Base-by-base conservation (phyloP, 805 yeast species). In the Monosporozyma solicola region DNA sequence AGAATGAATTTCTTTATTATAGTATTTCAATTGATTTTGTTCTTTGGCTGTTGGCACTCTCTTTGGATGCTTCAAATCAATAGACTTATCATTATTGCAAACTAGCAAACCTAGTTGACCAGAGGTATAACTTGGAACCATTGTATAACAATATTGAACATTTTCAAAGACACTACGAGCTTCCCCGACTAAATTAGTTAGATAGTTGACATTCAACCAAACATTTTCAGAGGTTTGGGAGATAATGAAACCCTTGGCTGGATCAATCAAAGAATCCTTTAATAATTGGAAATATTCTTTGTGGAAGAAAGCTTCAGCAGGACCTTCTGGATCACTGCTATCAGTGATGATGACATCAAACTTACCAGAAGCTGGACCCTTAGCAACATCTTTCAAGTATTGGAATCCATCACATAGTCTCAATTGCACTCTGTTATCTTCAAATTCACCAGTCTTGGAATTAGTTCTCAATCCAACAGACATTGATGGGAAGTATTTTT, bases 311-410 rank as follows among this genome's bases (percentile, higher is more conserved):
- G 86, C 86, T 61, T 84, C 95, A 1, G 97, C 97, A 5, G 97
- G 97, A 2, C 94, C 97, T 61, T 90, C 97, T 1, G 97, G 97
- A 68, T 90, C 97, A 1, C 95, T 85, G 2, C 96, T 87, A 68
- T 90, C 97, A 16, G 96, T 87, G 55, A 90, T 88, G 54, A 90
- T 87, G 33, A 91, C 84, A 68, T 90, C 97, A 64, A 76, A 90
- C 59, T 79, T 79, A 24, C 66, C 29, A 5, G 24, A 13, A 6
- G 10, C 61, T 6, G 56, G 56, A 2, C 47, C 49, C 5, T 58
- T 54, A 3, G 57, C 56, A 10, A 65, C 52, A 11, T 72, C 75
- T 55, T 81, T 75, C 59, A 90, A 74, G 66, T 71, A 90, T 68
- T 87, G 76, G 73, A 90, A 90, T 1, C 97, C 97, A 71, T 90